Evolutionary conservation across 2,329 filamentous ascomycete genomes (phyloP), one percentile per base, ranked within the genome.

Genomic region (Dothideomycetes sp.): DNA sequence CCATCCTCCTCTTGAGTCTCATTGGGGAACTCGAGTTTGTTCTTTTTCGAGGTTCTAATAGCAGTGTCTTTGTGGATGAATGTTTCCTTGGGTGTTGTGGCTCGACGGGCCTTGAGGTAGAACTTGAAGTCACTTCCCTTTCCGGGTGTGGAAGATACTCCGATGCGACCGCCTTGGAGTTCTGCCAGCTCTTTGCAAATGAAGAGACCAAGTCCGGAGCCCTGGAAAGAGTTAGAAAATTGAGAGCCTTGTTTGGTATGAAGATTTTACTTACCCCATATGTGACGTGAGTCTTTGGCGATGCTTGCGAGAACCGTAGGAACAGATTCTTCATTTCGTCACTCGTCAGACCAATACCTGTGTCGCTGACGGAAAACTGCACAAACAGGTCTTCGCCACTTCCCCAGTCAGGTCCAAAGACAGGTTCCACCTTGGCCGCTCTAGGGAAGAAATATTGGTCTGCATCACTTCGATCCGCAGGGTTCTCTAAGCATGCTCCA

Each of bases 141-240:
- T n/a, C 72, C 76, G 6, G 35, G 34, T 33, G 65, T 55, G 0
- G 76, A 79, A 3, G 65, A 63, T 8, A 82, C 74, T 1, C 78
- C 79, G 20, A 84, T 81, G 28, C 76, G 71, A 1, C 80, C 80
- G 13, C 78, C 76, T 46, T 82, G 78, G 20, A 83, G 64, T 53
- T 83, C 79, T 2, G 77, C 78, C 9, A 84, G 65, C 22, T 76
- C 69, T n/a, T 77, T 69, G 30, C 74, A 79, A 42, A 83, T 82
- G 53, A 82, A 83, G 0, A 84, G 63, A 0, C 80, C 80, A 1
- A 84, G 65, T 0, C 80, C 80, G 0, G 74, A 79, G 0, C 80
- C 80, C 17, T 32, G 8, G 11, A 30, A 15, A 78, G 79, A 48
- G 82, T 81, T 44, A 79, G 71, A 20, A 79, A 8, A 7, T 8